Conservation (phyloP, 768 basidiomycete genomes). For the Pholiota molesta region DNA sequence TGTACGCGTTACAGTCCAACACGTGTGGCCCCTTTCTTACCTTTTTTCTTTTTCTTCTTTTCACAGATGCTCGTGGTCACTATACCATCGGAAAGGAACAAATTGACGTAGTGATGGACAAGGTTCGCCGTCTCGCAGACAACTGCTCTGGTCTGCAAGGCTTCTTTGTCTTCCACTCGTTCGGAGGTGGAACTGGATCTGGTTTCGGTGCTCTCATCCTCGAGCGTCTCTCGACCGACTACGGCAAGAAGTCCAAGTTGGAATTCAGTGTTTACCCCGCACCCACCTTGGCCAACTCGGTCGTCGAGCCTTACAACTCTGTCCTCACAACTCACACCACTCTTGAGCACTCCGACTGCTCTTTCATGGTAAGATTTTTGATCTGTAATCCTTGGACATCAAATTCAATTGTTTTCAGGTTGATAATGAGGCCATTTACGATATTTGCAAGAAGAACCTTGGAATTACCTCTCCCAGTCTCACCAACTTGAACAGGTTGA, state of each 20-base stretch:
- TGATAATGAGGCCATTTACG: slow-evolving; percentile 96
- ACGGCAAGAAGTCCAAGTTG: slow-evolving; percentile 98
- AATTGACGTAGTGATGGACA: slow-evolving; percentile 96
- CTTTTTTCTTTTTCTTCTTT: neutral
- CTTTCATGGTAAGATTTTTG: slow-evolving; percentile 80
- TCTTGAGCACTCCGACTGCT: slow-evolving; percentile 98
- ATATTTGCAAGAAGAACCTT: slow-evolving; percentile 97
- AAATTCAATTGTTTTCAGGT: slow-evolving; percentile 40
- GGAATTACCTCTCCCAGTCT: slow-evolving; percentile 85
- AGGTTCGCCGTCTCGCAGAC: slow-evolving; percentile 91
- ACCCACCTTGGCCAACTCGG: slow-evolving; percentile 89
- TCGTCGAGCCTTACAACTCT: slow-evolving; percentile 98
- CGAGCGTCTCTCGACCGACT: slow-evolving; percentile 94
- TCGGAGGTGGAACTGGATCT: slow-evolving; percentile 98
- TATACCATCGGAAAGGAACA: slow-evolving; percentile 99
- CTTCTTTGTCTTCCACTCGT: slow-evolving; percentile 99
- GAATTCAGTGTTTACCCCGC: slow-evolving; percentile 98
- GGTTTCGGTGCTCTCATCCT: slow-evolving; percentile 97
- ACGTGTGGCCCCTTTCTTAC: slow-evolving; percentile 16
- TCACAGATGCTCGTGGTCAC: slow-evolving; percentile 91
- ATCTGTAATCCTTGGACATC: slow-evolving; percentile 2
- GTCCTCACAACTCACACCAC: slow-evolving; percentile 98
- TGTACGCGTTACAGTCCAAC: slow-evolving; percentile 50
- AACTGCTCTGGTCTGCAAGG: slow-evolving; percentile 97
- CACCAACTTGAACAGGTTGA: slow-evolving; percentile 91